These are phyloP conservation scores for Achlya hypogyna DNA, from an alignment of 352 stramenopile genomes.

Conservation along the genomic window DNA sequence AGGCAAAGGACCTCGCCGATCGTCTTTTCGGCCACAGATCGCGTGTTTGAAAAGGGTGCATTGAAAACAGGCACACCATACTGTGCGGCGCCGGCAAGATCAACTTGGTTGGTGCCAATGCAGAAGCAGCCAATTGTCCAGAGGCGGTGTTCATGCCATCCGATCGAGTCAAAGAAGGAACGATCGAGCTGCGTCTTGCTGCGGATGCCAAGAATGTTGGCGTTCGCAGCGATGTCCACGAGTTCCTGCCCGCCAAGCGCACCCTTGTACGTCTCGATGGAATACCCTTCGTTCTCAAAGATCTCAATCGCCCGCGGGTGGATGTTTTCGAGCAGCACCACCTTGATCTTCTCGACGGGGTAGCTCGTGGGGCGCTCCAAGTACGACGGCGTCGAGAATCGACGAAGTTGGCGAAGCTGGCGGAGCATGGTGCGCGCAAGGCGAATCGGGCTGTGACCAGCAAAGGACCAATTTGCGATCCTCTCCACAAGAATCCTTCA, in stretches of 20 bases:
- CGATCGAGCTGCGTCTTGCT: conserved; percentile 76
- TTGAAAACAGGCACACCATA: conserved; percentile 77
- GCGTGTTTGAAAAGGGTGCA: conserved; percentile 78
- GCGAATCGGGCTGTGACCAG: background rate
- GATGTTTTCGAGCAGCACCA: conserved; percentile 79
- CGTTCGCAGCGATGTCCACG: conserved; percentile 55
- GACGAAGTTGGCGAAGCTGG: background rate
- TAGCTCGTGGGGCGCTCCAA: conserved; percentile 62
- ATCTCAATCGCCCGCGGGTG: conserved; percentile 64
- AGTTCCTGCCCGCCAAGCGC: conserved; percentile 67
- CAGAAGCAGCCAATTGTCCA: conserved; percentile 78
- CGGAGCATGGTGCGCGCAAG: background rate
- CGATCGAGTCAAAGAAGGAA: conserved; percentile 65
- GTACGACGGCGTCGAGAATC: conserved; percentile 25
- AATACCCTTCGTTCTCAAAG: conserved; percentile 70
- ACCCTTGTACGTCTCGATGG: conserved; percentile 66
- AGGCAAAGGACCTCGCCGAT: conserved; percentile 71
- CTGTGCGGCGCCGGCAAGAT: conserved; percentile 41
- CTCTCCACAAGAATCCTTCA: background rate
- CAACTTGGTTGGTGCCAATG: conserved; percentile 79
- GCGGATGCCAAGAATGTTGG: conserved; percentile 69
- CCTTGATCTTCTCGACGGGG: conserved; percentile 72
- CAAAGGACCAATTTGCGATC: background rate
- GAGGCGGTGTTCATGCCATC: conserved; percentile 68
- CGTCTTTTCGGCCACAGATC: conserved; percentile 78